These are phyloP conservation scores for Kwoniella mangroviensis DNA, from an alignment of 768 basidiomycete genomes.

Conservation along the genomic window DNA sequence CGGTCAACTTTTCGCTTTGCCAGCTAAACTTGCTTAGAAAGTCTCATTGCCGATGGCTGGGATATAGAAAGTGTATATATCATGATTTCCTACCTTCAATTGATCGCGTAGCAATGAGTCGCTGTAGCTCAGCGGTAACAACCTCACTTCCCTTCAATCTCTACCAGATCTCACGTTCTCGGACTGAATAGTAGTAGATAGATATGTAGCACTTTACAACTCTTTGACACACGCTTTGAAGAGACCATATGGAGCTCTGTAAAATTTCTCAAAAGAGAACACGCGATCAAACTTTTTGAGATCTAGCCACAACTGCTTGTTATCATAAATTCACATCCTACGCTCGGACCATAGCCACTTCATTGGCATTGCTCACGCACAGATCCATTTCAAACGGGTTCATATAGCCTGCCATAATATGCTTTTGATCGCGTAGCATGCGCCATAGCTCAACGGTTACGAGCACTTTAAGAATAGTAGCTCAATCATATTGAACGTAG, in stretches of 20 bases:
- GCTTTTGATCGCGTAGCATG: neutral
- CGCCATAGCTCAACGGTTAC: constrained; percentile 1
- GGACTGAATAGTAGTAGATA: neutral
- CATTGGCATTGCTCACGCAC: neutral
- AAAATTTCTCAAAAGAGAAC: neutral
- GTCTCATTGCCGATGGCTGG: no score
- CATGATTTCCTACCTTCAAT: neutral
- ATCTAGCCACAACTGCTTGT: neutral
- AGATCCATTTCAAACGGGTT: neutral
- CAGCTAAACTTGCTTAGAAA: no score
- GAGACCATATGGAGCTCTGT: neutral
- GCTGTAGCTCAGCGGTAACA: constrained; percentile 1
- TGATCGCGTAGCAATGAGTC: neutral
- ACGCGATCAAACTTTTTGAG: constrained; percentile 1
- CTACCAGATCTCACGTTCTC: neutral
- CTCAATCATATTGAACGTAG: neutral
- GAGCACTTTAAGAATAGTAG: neutral
- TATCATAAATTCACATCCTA: neutral
- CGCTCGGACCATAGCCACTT: neutral
- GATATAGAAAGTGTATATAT: no score
- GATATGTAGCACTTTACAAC: neutral
- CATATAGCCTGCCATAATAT: neutral
- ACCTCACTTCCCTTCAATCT: neutral
- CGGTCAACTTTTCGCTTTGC: constrained; percentile 2
- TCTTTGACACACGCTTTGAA: neutral